Conservation (phyloP, 805 yeast species). For the Yarrowia alimentaria region DNA sequence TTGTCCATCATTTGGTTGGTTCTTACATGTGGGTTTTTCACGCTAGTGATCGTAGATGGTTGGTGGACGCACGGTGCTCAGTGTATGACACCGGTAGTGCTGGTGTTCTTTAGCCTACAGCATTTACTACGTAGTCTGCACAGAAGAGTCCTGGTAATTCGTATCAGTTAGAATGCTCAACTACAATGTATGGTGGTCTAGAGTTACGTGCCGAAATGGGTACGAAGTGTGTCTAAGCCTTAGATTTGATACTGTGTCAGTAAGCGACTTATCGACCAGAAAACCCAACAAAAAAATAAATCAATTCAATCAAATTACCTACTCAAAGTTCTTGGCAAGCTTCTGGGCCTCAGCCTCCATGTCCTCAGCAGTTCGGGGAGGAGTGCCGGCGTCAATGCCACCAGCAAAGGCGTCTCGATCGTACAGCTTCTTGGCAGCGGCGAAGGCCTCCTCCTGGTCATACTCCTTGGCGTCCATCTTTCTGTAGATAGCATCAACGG, state of each 20-base stretch:
- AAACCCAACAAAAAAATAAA: neutral
- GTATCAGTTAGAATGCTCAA: too few relatives aligned
- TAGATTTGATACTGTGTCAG: conserved; percentile 12
- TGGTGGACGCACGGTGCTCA: too few relatives aligned
- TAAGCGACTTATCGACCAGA: neutral
- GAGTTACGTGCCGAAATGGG: too few relatives aligned
- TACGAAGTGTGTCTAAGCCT: neutral
- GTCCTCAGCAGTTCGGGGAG: conserved; percentile 55
- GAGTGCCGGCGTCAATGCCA: conserved; percentile 40
- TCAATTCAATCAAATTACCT: conserved; percentile 11
- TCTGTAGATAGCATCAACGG: conserved; percentile 76
- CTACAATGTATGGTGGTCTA: too few relatives aligned
- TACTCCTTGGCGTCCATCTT: conserved; percentile 57
- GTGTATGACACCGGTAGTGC: too few relatives aligned
- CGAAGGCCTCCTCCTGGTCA: conserved; percentile 45
- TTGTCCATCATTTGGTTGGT: too few relatives aligned
- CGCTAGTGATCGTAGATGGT: too few relatives aligned
- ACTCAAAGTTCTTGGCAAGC: conserved; percentile 41
- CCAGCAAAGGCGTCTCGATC: conserved; percentile 25
- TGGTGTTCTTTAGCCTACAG: too few relatives aligned
- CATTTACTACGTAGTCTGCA: too few relatives aligned
- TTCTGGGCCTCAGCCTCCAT: conserved; percentile 72
- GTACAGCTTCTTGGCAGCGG: conserved; percentile 32
- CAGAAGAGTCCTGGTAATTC: too few relatives aligned
- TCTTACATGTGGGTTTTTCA: too few relatives aligned